Conservation (phyloP, 768 basidiomycete species). For the Tremella mesenterica region DNA sequence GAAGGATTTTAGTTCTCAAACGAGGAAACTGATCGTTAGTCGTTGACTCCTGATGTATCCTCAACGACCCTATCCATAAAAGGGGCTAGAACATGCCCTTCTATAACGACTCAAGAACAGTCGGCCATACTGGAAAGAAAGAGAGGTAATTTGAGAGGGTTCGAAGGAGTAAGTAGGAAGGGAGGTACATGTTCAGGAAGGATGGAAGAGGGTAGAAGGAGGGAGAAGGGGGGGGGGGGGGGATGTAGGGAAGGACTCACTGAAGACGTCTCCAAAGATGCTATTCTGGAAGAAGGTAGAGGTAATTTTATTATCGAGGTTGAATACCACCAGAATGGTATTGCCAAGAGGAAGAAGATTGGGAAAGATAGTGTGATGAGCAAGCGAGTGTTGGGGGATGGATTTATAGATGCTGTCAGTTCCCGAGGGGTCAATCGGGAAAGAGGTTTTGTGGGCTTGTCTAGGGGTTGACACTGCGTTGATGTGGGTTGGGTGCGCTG, state of each 20-base stretch:
- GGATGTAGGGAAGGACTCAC: too few species aligned
- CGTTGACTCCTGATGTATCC: background rate
- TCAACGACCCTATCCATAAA: background rate
- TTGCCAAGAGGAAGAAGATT: conserved; percentile 60
- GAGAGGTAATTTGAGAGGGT: too few species aligned
- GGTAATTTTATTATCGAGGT: conserved; percentile 80
- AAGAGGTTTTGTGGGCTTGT: too few species aligned
- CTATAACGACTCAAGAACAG: too few species aligned
- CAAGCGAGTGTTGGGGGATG: conserved; percentile 18
- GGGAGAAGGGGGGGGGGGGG: too few species aligned
- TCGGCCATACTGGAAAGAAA: background rate
- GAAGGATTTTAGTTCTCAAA: conserved; percentile 19
- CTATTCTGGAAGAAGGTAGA: conserved; percentile 58
- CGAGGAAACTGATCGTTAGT: conserved; percentile 7
- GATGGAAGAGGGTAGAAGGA: too few species aligned
- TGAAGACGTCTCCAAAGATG: conserved; percentile 49
- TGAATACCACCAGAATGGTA: conserved; percentile 89
- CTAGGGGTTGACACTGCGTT: too few species aligned
- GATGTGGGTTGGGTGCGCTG: too few species aligned
- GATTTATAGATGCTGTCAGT: conserved; percentile 29
- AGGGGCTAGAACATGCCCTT: too few species aligned
- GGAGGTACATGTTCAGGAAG: too few species aligned
- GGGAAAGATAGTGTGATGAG: conserved; percentile 60
- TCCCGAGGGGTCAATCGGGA: conserved; percentile 9
- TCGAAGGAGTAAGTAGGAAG: too few species aligned